phyloP scores from a whole-genome alignment of 2,329 filamentous ascomycete species.

The Cercospora zeae-maydis region DNA sequence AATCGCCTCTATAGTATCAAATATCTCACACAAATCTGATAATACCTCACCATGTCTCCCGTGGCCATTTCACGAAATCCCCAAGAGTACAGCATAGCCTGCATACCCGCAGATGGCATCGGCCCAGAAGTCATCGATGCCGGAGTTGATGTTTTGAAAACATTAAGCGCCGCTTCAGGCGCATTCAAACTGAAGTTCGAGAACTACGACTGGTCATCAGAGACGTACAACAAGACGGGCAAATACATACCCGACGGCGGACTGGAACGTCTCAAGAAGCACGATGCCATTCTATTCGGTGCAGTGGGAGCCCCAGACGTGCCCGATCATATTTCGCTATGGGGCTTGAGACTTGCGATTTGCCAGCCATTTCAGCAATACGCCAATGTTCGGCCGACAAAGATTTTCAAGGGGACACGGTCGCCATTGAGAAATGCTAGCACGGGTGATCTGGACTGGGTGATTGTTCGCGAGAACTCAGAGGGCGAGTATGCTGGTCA shows the following conservation, averaged over 20 bases:
- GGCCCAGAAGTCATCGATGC: constrained; percentile 65
- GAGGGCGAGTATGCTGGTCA: constrained; percentile 66
- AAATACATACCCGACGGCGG: constrained; percentile 62
- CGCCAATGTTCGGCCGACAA: constrained; percentile 57
- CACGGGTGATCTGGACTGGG: constrained; percentile 62
- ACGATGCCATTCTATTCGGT: constrained; percentile 66
- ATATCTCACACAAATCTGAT: background rate
- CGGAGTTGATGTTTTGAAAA: constrained; percentile 59
- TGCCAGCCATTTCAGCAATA: constrained; percentile 56
- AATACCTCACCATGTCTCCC: constrained; percentile 28
- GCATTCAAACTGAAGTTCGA: constrained; percentile 60
- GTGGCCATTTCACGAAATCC: constrained; percentile 33
- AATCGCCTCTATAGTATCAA: background rate
- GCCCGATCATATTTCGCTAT: constrained; percentile 50
- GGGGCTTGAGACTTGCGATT: constrained; percentile 55
- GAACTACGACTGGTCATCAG: constrained; percentile 64
- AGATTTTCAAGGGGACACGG: constrained; percentile 58
- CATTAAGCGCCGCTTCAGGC: constrained; percentile 47
- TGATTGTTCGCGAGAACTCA: constrained; percentile 64
- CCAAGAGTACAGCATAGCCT: constrained; percentile 52
- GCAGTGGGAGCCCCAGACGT: constrained; percentile 61
- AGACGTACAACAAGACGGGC: constrained; percentile 62
- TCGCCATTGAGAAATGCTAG: constrained; percentile 54
- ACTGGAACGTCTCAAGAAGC: constrained; percentile 54
- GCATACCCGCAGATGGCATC: constrained; percentile 67